phyloP scores from a whole-genome alignment of 805 yeast species.

The Teunomyces panamensis region DNA sequence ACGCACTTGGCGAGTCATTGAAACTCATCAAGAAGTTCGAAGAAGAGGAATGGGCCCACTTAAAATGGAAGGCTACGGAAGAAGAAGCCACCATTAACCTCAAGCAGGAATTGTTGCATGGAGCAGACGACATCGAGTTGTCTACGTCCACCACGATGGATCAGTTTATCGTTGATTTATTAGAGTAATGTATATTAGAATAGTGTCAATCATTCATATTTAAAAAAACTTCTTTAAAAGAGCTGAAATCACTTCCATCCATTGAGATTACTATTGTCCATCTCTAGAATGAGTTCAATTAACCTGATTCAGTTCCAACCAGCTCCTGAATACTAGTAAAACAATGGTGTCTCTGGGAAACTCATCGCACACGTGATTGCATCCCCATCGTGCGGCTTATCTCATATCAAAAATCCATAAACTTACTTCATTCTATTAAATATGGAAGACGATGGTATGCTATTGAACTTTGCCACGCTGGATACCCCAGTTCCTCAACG shows the following conservation, averaged over 20 bases:
- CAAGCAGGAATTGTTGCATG: constrained; percentile 12
- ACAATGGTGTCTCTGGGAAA: not conserved
- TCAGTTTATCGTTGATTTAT: constrained; percentile 20
- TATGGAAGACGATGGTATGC: constrained; percentile 61
- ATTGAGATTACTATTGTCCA: not conserved
- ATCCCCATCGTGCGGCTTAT: constrained; percentile 3
- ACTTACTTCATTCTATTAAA: not conserved
- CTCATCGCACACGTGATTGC: constrained; percentile 1
- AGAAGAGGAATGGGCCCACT: constrained; percentile 38
- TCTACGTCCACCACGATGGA: constrained; percentile 21
- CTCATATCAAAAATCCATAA: not conserved
- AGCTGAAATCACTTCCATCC: no score
- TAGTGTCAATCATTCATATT: no score
- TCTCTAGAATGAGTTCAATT: not conserved
- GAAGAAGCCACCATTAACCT: constrained; percentile 16
- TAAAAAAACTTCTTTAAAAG: no score
- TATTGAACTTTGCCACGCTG: constrained; percentile 62
- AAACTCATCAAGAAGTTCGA: constrained; percentile 37
- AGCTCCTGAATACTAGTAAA: no score
- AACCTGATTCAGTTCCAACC: not conserved
- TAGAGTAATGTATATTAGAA: not conserved
- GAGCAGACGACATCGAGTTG: constrained; percentile 17
- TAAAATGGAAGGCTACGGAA: constrained; percentile 25
- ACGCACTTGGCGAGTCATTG: constrained; percentile 38
- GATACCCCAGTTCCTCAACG: constrained; percentile 25